Base-by-base conservation (phyloP, 2,329 filamentous ascomycete genomes). In the Clonostachys solani region DNA sequence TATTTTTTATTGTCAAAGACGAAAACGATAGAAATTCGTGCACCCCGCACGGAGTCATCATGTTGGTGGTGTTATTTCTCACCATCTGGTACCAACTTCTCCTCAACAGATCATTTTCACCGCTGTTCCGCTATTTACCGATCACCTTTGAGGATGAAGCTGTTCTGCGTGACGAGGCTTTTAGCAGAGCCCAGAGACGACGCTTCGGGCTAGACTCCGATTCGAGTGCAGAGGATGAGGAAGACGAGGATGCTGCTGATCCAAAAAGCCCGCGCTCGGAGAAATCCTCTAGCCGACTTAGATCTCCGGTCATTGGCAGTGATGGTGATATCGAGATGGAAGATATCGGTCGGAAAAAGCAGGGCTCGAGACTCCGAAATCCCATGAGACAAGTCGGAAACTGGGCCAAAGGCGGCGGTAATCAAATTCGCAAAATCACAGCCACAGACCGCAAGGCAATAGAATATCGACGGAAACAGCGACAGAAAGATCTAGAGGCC, bases 81-180 rank as follows among this genome's bases (percentile, higher is more conserved):
- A 99, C 94, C 0, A 66, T 79, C 2, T 57, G 89, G 5, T 99
- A 87, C 57, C 94, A 99, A 61, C 66, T 86, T 38, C 69, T 95
- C 2, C 75, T 97, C 45, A 96, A 96, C 63, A 72, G 75, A 46
- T 87, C 91, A 0, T 97, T 99, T 56, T 81, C 81, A 0, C 92
- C 94, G 4, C 76, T 99, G 10, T 85, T 95, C 61, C 82, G 87
- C 37, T 96, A 96, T 59, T 73, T 99, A 5, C 94, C 94, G 0
- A 95, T 97, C 53, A 97, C 92, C 0, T 83, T 97, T 47, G 94
- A 99, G 63, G 94, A 97, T 53, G 92, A 96, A 60, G 94, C 94
- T 4, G 89, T 94, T 1, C 72, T 89, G n/a, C 85, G 92, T 7
- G 94, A 99, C 55, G 83, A 92, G 59, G 89, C 87, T 37, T 99